These are phyloP conservation scores for Baudoinia panamericana DNA, from an alignment of 495 filamentous ascomycete genomes.

Conservation along the genomic window DNA sequence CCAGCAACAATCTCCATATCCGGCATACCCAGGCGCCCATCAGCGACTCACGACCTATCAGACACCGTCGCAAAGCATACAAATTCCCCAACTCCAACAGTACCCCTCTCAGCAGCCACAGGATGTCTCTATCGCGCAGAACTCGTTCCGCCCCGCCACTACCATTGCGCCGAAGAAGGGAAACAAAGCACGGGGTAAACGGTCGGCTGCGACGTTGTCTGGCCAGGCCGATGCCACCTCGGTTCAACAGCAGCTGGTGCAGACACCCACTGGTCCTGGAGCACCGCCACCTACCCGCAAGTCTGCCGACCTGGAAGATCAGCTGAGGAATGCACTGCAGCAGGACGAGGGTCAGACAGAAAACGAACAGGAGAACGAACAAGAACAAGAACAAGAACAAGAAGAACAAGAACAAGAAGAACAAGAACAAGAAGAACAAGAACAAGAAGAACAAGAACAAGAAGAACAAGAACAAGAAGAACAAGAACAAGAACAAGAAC, in stretches of 20 bases:
- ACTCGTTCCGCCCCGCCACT: no score
- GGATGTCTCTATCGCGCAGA: no score
- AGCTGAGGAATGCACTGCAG: conserved; percentile 13
- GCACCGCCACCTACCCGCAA: conserved; percentile 1
- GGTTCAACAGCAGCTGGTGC: not conserved
- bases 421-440: not conserved
- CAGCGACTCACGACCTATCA: no score
- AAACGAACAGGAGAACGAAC: not conserved
- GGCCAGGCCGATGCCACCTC: not conserved
- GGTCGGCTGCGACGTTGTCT: not conserved
- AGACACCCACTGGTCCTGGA: conserved; percentile 3
- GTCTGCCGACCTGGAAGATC: conserved; percentile 6
- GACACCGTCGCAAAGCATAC: not conserved
- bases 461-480: conserved; percentile 2
- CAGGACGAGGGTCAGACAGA: no score
- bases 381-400: conserved; percentile 4
- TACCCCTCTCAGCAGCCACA: not conserved
- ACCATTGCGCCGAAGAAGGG: no score
- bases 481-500: conserved; percentile 1
- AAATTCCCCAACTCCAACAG: conserved; percentile 3
- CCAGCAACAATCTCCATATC: conserved; percentile 2
- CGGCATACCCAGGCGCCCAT: conserved; percentile 1
- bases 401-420: no score
- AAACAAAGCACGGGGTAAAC: not conserved
- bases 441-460: conserved; percentile 4